A percentile compares a stretch with the other conserved stretches of the same genome.
Conservation (phyloP, 176 grass and related monocot genomes). For the Oryza punctata region DNA sequence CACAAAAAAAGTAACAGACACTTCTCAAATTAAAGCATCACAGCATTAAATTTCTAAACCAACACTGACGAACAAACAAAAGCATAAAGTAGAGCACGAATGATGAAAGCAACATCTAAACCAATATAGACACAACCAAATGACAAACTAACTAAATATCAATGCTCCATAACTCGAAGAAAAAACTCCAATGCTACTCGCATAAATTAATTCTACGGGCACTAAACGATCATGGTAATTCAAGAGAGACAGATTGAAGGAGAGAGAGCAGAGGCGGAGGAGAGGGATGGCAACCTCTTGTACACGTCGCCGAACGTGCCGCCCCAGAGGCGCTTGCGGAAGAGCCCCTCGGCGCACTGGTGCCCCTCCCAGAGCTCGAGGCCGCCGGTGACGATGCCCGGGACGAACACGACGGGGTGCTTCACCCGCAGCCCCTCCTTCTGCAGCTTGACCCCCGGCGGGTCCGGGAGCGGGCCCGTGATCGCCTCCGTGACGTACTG, state of each 20-base stretch:
- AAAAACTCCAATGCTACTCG: not conserved
- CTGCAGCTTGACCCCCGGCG: constrained; percentile 83
- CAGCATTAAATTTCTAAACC: constrained; percentile 15
- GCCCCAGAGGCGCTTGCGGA: constrained; percentile 95
- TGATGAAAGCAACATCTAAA: constrained; percentile 1
- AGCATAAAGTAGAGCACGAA: constrained; percentile 13
- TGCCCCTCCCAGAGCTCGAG: constrained; percentile 98
- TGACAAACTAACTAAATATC: not conserved
- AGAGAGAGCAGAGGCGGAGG: not conserved
- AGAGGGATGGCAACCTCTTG: constrained; percentile 64
- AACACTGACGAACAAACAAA: constrained; percentile 19
- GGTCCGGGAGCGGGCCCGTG: constrained; percentile 83
- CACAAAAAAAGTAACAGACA: constrained; percentile 11
- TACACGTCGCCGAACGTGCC: constrained; percentile 94
- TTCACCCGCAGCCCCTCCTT: constrained; percentile 85
- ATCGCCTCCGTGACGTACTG: constrained; percentile 97
- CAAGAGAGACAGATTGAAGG: not conserved
- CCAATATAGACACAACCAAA: constrained; percentile 21
- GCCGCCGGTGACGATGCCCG: constrained; percentile 91
- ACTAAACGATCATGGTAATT: not conserved
- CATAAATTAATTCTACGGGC: not conserved
- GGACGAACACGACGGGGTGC: constrained; percentile 97
- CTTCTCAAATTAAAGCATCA: constrained; percentile 3
- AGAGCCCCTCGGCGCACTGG: constrained; percentile 91
- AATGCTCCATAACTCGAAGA: constrained; percentile 13